These are phyloP conservation scores for Fusarium sp. DNA, from an alignment of 2,329 filamentous ascomycete species.

Conservation along the genomic window DNA sequence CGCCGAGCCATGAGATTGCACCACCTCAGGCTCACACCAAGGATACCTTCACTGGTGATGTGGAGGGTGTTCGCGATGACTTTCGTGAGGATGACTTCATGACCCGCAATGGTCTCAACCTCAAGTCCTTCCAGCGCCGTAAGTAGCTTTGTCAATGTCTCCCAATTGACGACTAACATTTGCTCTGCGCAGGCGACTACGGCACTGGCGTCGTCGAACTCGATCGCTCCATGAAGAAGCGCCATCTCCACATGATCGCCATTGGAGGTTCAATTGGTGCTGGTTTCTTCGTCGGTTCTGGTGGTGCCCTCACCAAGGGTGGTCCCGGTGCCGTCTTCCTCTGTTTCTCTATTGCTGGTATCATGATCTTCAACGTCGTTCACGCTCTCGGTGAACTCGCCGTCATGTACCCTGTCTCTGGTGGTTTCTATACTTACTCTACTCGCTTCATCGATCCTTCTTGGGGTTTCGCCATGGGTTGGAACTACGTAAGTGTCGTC, in stretches of 20 bases:
- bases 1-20: conserved; percentile 18
- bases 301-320: conserved; percentile 65
- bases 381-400: conserved; percentile 73
- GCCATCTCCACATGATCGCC: conserved; percentile 73
- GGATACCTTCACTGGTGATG: neutral
- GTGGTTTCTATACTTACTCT: conserved; percentile 73
- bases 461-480: conserved; percentile 68
- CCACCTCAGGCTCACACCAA: conserved; percentile 29
- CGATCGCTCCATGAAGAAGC: conserved; percentile 65
- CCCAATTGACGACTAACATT: conserved; percentile 17
- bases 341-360: conserved; percentile 68
- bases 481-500: conserved; percentile 49
- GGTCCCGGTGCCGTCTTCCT: conserved; percentile 62
- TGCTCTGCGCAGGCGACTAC: conserved; percentile 36
- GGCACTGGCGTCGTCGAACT: conserved; percentile 52
- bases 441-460: conserved; percentile 73
- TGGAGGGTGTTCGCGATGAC: conserved; percentile 35
- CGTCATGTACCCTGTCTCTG: conserved; percentile 72
- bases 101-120: conserved; percentile 49
- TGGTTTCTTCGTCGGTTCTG: conserved; percentile 73
- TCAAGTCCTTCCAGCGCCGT: conserved; percentile 45
- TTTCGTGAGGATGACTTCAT: conserved; percentile 46
- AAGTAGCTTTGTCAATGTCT: neutral
- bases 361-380: conserved; percentile 73
- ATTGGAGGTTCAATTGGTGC: conserved; percentile 73